Evolutionary conservation across 805 yeast genomes (phyloP).

Genomic region (Candida piceae): DNA sequence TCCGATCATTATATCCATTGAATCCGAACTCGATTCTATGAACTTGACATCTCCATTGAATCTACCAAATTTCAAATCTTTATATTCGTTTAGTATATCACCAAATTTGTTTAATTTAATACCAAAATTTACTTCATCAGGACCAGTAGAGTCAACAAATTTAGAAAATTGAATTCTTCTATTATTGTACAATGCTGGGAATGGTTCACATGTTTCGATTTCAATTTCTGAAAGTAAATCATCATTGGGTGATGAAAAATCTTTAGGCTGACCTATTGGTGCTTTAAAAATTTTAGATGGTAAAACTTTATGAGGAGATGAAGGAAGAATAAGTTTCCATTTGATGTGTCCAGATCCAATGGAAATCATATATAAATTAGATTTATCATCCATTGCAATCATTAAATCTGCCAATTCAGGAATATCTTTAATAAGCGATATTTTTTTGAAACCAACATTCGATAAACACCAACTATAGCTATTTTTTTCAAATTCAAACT

Average conservation of each 20-base stretch:
- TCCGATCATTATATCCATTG: background rate
- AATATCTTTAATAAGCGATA: conserved; percentile 5
- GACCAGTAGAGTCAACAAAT: conserved; percentile 1
- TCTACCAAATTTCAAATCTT: conserved; percentile 15
- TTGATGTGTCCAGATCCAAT: conserved; percentile 13
- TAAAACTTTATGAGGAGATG: background rate
- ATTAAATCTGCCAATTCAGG: conserved; percentile 10
- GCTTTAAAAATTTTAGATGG: background rate
- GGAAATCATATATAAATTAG: conserved; percentile 16
- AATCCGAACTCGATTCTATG: background rate
- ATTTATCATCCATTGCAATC: conserved; percentile 23
- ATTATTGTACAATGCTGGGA: conserved; percentile 21
- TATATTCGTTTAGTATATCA: conserved; percentile 5
- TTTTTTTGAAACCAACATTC: conserved; percentile 20
- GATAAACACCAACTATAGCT: conserved; percentile 45
- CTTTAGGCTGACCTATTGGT: background rate
- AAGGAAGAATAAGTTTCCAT: conserved; percentile 16
- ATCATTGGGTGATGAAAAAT: conserved; percentile 1
- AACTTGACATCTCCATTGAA: conserved; percentile 16
- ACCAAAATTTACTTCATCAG: conserved; percentile 2
- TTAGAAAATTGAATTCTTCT: conserved; percentile 21
- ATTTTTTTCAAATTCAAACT: no score
- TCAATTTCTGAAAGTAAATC: conserved; percentile 47
- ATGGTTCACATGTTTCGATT: conserved; percentile 46
- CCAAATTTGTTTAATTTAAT: conserved; percentile 13